Base-by-base conservation (phyloP, 2,329 filamentous ascomycete species). In the Arthrinium phaeospermum region DNA sequence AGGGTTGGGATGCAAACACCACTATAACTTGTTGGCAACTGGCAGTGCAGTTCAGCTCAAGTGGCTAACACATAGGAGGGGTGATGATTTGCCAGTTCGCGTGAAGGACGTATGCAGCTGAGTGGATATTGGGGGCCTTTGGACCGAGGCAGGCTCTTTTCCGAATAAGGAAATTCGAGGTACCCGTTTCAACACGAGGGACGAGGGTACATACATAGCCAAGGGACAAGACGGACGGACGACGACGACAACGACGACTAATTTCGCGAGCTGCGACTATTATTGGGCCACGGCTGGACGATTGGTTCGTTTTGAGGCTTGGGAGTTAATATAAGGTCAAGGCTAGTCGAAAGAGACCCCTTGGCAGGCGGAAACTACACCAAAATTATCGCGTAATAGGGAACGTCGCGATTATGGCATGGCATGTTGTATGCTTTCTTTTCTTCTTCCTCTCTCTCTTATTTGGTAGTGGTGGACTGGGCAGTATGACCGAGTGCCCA, bases 291-390 rank as follows among this genome's bases (percentile, higher is more conserved):
- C 12, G 14, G 22, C 14, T 14, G 27, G 51, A 16, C 24, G 7
- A 57, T 19, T 30, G 51, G 27, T 34, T 57, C 2, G 51, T 51
- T 51, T 51, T 51, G 53, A 37, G 53, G 22, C 53, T 61, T 61
- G 53, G 53, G 14, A 10, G 53, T 61, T 61, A 61, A 37, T 61
- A 61, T 61, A 61, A 61, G 53, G 53, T 61, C 53, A 61, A 61
- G 30, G 16, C 30, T 61, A 61, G 53, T 37, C 27, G 4, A 34
- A 19, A 57, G 27, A 3, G 51, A 30, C 27, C 4, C 24, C 51
- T 53, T 27, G 51, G 51, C 51, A 53, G 51, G 24, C 51, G 24
- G 27, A 57, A 57, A 19, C 14, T 57, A 12, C n/a, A 27, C 49
- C 49, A 47, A 22, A 47, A 22, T 19, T 22, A 47, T 47, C 51